Base-by-base conservation (phyloP, 2,329 filamentous ascomycete genomes). In the Neobulgaria alba region DNA sequence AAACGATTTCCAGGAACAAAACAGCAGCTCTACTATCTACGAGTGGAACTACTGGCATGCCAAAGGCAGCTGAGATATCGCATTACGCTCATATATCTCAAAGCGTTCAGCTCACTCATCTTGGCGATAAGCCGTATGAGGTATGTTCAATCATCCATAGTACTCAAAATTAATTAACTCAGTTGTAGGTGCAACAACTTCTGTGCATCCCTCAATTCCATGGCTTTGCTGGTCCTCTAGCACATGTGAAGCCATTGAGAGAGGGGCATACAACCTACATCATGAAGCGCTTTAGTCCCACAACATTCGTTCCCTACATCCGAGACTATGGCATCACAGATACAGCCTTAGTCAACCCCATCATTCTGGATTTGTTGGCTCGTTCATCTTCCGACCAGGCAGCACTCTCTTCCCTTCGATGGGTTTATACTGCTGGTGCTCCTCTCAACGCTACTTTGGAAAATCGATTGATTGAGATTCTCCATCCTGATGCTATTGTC, bases 201-300 rank as follows among this genome's bases (percentile, higher is more conserved):
- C 63, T 68, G 48, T 68, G 61, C 38, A 62, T 71, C 19, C 70
- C 68, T 12, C 66, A 70, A 56, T 74, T 74, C 51, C 70, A 73
- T 53, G 59, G 89, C 8, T 79, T 77, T 55, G 84, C 88, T 59
- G 64, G 90, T n/a, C 86, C 86, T 0, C 75, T 87, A 63, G 87
- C 82, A 52, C 81, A 85, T 56, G 78, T 78, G 10, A 79, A 75
- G 57, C 78, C 73, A 10, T 85, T 90, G 65, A 79, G 78, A 5
- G 58, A 71, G 35, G 65, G 68, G 17, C 63, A 77, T 1, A 79
- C 80, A 1, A 73, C 85, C 10, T 92, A 89, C 61, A 67, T 90
- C 43, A 87, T 92, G 82, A 65, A 74, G 3, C 72, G 73, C 38
- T 93, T 88, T 60, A 77, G 88, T 56, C 85, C 89, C 44, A 51